A percentile compares a stretch with the other conserved stretches of the same genome.
phyloP scores from a whole-genome alignment of 2,329 filamentous ascomycete species.

The Beauveria rudraprayagi region DNA sequence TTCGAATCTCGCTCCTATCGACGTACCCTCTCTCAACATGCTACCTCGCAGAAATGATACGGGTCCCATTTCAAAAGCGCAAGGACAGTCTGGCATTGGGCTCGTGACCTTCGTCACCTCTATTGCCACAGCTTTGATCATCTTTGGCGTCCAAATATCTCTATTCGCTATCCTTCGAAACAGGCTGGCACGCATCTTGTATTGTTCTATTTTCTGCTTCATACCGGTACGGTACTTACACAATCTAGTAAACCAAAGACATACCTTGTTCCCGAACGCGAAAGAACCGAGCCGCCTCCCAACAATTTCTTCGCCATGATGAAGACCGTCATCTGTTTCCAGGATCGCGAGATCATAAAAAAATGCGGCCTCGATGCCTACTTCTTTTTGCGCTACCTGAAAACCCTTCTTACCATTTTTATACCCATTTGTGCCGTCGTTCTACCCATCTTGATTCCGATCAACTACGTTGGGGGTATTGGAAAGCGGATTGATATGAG shows the following conservation, averaged over 20 bases:
- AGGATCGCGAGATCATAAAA: slow-evolving; percentile 77
- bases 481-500: slow-evolving; percentile 44
- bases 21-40: not conserved
- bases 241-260: slow-evolving; percentile 65
- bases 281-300: slow-evolving; percentile 71
- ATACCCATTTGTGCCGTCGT: slow-evolving; percentile 71
- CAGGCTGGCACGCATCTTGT: slow-evolving; percentile 78
- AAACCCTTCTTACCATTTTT: slow-evolving; percentile 79
- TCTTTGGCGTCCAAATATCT: slow-evolving; percentile 57
- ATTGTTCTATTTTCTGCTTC: slow-evolving; percentile 17
- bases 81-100: slow-evolving; percentile 22
- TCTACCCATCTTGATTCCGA: slow-evolving; percentile 74
- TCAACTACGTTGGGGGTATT: slow-evolving; percentile 69
- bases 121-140: slow-evolving; percentile 49
- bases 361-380: slow-evolving; percentile 96
- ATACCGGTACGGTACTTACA: slow-evolving; percentile 13
- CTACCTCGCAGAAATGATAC: not conserved
- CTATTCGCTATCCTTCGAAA: slow-evolving; percentile 72
- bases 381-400: slow-evolving; percentile 86
- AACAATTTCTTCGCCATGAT: slow-evolving; percentile 43
- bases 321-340: slow-evolving; percentile 55
- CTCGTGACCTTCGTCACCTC: slow-evolving; percentile 52
- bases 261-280: slow-evolving; percentile 76
- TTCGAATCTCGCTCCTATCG: not conserved
- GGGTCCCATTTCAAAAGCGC: not conserved